Percentiles rank a stretch among this genome's conserved stretches.
These are phyloP conservation scores for Amanita exitialis DNA, from an alignment of 768 basidiomycete species.

Conservation along the genomic window DNA sequence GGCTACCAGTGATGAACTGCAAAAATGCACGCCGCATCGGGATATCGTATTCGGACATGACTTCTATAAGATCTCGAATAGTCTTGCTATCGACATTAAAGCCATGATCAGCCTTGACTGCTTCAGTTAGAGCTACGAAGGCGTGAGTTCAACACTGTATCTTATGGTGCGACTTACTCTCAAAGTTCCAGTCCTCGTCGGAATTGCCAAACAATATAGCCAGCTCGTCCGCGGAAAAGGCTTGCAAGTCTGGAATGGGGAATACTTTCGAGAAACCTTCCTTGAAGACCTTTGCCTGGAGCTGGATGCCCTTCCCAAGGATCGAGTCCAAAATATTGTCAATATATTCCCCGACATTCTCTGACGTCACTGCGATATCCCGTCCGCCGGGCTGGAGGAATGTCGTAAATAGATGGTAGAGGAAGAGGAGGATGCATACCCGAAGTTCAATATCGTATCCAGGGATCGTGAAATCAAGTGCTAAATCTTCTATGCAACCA, in stretches of 20 bases:
- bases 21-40: slow-evolving; percentile 76
- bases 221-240: slow-evolving; percentile 92
- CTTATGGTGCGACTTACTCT: slow-evolving; percentile 50
- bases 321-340: slow-evolving; percentile 81
- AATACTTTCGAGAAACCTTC: slow-evolving; percentile 96
- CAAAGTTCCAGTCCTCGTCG: slow-evolving; percentile 94
- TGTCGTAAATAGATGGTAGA: neutral
- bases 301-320: slow-evolving; percentile 66
- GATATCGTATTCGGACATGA: slow-evolving; percentile 75
- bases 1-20: slow-evolving; percentile 97
- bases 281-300: slow-evolving; percentile 85
- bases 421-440: slow-evolving; percentile 29
- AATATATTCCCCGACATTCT: slow-evolving; percentile 87
- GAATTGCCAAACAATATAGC: slow-evolving; percentile 92
- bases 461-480: slow-evolving; percentile 93
- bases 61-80: slow-evolving; percentile 78
- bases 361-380: slow-evolving; percentile 70
- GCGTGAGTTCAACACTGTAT: slow-evolving; percentile 9
- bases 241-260: slow-evolving; percentile 81
- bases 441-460: slow-evolving; percentile 91
- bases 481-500: slow-evolving; percentile 74
- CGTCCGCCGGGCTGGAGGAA: slow-evolving; percentile 60
- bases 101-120: slow-evolving; percentile 95
- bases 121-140: slow-evolving; percentile 68
- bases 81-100: slow-evolving; percentile 93